Percentiles rank a stretch among this genome's conserved stretches.
Evolutionary conservation across 1,139 yeast genomes (phyloP).

Genomic region (Kodamaea derodonti): DNA sequence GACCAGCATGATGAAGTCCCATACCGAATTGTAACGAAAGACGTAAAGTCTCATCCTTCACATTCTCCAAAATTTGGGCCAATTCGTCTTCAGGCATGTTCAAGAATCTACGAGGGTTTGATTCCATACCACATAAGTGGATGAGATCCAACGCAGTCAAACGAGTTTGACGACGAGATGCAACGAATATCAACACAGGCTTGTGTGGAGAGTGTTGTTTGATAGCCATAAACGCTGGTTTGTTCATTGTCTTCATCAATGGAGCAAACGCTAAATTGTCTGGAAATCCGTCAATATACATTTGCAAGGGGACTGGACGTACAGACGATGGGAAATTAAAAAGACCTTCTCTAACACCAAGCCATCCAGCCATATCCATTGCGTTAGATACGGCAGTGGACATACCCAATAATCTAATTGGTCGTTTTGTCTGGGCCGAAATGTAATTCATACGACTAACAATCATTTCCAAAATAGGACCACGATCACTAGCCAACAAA

Average conservation of each 20-base stretch:
- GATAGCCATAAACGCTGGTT: conserved; percentile 95
- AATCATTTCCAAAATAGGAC: conserved; percentile 97
- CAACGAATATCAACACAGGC: conserved; percentile 92
- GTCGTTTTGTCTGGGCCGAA: conserved; percentile 68
- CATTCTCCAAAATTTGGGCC: conserved; percentile 55
- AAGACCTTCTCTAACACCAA: conserved; percentile 83
- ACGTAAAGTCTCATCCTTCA: conserved; percentile 84
- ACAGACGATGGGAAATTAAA: conserved; percentile 94
- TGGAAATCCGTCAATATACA: conserved; percentile 97
- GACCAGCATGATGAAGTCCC: conserved; percentile 97
- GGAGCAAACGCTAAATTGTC: conserved; percentile 94
- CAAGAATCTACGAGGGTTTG: conserved; percentile 83
- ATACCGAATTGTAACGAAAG: conserved; percentile 90
- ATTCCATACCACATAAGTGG: conserved; percentile 92
- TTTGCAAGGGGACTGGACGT: conserved; percentile 95
- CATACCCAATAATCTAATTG: conserved; percentile 84
- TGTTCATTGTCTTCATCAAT: conserved; percentile 96
- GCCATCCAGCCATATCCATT: conserved; percentile 97
- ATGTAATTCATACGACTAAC: conserved; percentile 97
- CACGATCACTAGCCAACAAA: conserved; percentile 93
- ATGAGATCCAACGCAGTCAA: conserved; percentile 91
- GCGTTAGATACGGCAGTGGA: conserved; percentile 98
- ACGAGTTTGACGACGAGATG: conserved; percentile 95
- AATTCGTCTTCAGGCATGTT: conserved; percentile 75
- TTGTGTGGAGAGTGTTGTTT: conserved; percentile 91